These are phyloP conservation scores for Ormosia emarginata DNA, from an alignment of 306 rosid species.

Conservation along the genomic window DNA sequence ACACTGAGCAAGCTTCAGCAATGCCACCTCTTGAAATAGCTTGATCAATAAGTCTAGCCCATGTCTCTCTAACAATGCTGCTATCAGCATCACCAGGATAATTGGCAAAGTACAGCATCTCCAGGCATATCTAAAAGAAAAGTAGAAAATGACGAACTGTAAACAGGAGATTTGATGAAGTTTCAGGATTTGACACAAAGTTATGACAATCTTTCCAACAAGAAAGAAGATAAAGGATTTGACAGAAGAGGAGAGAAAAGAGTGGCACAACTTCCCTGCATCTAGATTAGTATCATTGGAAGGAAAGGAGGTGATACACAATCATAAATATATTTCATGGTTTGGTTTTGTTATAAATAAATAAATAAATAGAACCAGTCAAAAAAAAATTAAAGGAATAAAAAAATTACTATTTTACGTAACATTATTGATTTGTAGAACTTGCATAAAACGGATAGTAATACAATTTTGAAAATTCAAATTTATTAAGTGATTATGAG, in stretches of 20 bases:
- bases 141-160: constrained; percentile 27
- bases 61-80: constrained; percentile 81
- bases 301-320: neutral
- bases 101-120: constrained; percentile 91
- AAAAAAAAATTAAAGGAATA: neutral
- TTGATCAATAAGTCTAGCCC: constrained; percentile 92
- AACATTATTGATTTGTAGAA: neutral
- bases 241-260: neutral
- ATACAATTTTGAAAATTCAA: neutral
- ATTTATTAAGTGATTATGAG: neutral
- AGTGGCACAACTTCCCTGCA: neutral
- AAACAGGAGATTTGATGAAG: neutral
- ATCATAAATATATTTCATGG: neutral
- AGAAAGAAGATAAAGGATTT: neutral
- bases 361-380: neutral
- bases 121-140: constrained; percentile 75
- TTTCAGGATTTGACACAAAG: neutral
- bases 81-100: constrained; percentile 86
- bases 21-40: constrained; percentile 91
- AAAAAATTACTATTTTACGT: neutral
- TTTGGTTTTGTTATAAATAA: neutral
- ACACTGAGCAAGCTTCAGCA: constrained; percentile 89
- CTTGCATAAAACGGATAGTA: neutral
- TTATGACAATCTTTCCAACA: neutral
- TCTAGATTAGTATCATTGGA: neutral